These are phyloP conservation scores for Mortierella antarctica DNA, from an alignment of 192 early-diverging fungal species.

Conservation along the genomic window DNA sequence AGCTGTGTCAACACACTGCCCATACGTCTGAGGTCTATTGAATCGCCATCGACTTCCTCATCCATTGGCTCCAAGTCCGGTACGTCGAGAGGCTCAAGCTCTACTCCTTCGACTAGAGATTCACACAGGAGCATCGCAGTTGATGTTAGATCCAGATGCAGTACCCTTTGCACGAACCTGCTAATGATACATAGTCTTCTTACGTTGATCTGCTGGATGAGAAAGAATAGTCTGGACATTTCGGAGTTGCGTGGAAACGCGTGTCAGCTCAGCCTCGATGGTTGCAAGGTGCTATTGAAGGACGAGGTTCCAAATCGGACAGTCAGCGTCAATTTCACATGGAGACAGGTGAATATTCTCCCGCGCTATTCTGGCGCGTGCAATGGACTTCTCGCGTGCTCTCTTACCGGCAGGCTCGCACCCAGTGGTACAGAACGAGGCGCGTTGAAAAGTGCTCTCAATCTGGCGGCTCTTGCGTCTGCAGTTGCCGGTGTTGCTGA, in stretches of 20 bases:
- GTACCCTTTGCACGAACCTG: neutral
- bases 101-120: constrained; percentile 25
- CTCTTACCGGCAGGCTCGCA: constrained; percentile 29
- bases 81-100: constrained; percentile 36
- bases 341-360: neutral
- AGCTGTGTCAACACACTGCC: constrained; percentile 29
- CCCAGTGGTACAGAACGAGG: constrained; percentile 22
- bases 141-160: neutral
- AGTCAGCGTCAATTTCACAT: constrained; percentile 33
- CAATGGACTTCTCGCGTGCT: neutral
- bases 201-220: constrained; percentile 43
- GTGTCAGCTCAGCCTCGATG: constrained; percentile 43
- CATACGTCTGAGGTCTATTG: constrained; percentile 37
- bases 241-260: constrained; percentile 33
- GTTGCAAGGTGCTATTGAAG: constrained; percentile 34
- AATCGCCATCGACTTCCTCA: constrained; percentile 38
- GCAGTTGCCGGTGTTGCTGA: constrained; percentile 5
- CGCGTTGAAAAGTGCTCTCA: constrained; percentile 12
- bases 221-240: constrained; percentile 44
- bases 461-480: constrained; percentile 12
- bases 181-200: neutral
- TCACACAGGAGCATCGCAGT: neutral
- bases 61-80: constrained; percentile 26
- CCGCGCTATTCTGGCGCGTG: constrained; percentile 3
- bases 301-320: neutral